Base-by-base conservation (phyloP, 306 rosid genomes). In the Luffa acutangula region DNA sequence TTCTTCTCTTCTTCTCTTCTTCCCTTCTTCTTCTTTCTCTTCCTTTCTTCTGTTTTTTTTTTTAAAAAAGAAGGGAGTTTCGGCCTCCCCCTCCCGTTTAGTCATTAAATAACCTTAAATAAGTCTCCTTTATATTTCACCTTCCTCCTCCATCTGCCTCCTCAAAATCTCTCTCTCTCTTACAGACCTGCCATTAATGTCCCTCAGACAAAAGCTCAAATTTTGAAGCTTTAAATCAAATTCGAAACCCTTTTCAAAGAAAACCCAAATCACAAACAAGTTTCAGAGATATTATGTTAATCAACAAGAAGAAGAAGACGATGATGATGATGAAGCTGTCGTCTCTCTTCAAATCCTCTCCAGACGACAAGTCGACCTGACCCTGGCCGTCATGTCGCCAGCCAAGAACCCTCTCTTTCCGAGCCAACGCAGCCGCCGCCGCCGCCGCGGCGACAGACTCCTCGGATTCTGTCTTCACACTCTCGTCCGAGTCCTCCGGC, bases 321-420 rank as follows among this genome's bases (percentile, higher is more conserved):
- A 83, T 83, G 48, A 93, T 85, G 83, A 89, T 87, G 75, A 87
- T 89, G 97, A 95, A 89, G 91, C 89, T 91, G 0, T 87, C 91
- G 49, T 86, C 87, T 79, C 81, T 86, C 70, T 85, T 85, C 81
- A 91, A 89, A 69, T 82, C 20, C 51, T 66, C 14, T 18, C 25
- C 20, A 45, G 56, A 83, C 57, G 46, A 54, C 54, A 79, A 81
- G 73, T 73, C 86, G 15, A 8, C 86, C 18, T 95, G 95, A 91
- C 82, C 90, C 6, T 95, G 91, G 93, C 96, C 90, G 4, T 88
- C 92, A 46, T 91, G 97, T 70, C 77, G 89, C 33, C 98, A 88
- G 75, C 87, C 98, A 25, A 88, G 87, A 84, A 93, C 98, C 51
- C 93, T 91, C 34, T 96, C 99, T 13, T 93, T 93, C 84, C 58